Evolutionary conservation across 2,329 filamentous ascomycete genomes (phyloP), one percentile per base, ranked within the genome.

Genomic region (Ophiostoma angusticollis): DNA sequence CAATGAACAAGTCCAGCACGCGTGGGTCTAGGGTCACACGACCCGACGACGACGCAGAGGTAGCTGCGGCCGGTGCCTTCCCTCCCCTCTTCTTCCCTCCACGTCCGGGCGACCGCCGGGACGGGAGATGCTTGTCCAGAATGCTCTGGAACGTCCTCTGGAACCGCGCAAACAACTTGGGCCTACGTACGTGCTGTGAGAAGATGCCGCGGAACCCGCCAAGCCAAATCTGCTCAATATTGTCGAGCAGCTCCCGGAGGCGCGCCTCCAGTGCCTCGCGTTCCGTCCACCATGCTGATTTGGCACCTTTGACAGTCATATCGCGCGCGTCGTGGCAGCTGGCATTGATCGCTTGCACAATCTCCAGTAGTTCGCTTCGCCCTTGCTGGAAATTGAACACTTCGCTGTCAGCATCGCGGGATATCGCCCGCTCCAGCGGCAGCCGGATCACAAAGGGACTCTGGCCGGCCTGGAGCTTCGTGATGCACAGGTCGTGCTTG

Each of bases 161-260:
- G 54, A 98, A 96, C 22, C 74, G 74, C 5, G 74, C 71, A 23
- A 96, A 62, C 9, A 84, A 63, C 19, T 78, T 69, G 1, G 72
- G 62, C 16, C 80, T 68, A 27, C 70, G 68, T 35, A 65, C 58
- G 38, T 82, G 73, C 39, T 84, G 80, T 1, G 85, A 87, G 53
- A 98, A 89, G n/a, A 98, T 80, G 13, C 89, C 87, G 41, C 78
- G 80, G 68, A 98, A 98, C 0, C 91, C 91, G 35, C 89, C 87
- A 5, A 98, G 73, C 91, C 91, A 98, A 17, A 91, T 78, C 45
- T 83, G 80, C 58, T 98, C 89, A 28, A 98, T 81, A 43, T 85
- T 93, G 39, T 78, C 68, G 2, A 98, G 67, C 9, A 98, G 70
- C 36, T 83, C 78, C 45, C 75, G 78, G 18, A 98, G 67, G 9